Evolutionary conservation across 2,329 filamentous ascomycete genomes (phyloP), one percentile per base, ranked within the genome.

Genomic region (Fusarium incarnatum): DNA sequence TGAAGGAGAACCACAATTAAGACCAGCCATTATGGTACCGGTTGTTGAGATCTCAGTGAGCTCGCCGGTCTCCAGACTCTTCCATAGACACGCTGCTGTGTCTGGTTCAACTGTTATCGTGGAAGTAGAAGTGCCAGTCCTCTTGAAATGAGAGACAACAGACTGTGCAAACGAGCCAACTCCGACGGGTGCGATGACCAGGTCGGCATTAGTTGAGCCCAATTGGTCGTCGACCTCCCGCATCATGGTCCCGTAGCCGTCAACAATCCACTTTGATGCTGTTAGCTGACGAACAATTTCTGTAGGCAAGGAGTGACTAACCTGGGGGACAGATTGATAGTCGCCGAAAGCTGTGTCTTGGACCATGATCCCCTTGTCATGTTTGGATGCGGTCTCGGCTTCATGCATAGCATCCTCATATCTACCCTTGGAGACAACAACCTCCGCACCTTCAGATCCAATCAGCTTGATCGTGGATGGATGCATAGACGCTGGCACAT

Each of bases 241-340:
- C 66, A 94, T 81, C 86, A 94, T 90, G 0, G 92, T 94, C 7
- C 83, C 84, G 73, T 95, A 96, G 0, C 93, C 93, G 64, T 95
- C 89, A 0, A 94, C 90, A 23, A 94, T 91, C 89, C 91, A 94
- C 78, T 87, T 48, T 9, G 6, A 18, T 12, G 12, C 13, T 8
- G 37, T 55, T 27, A 59, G 64, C 23, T 25, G 40, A 0, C 23
- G 5, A 22, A 4, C 8, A 4, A 5, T 20, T 11, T 7, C 5
- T 6, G 8, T 11, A 6, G 4, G 5, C 3, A 15, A 18, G 13
- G 12, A 7, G 8, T 3, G 16, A 64, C 78, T 64, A 58, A 87
- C 87, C 78, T 83, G 77, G 0, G 92, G 91, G 8, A 94, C 86
- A 41, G 88, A 82, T 48, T 89, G 85, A 71, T 92, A 93, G 4